Evolutionary conservation across 2,329 filamentous ascomycete species (phyloP).

Genomic region (Bipolaris bicolor): DNA sequence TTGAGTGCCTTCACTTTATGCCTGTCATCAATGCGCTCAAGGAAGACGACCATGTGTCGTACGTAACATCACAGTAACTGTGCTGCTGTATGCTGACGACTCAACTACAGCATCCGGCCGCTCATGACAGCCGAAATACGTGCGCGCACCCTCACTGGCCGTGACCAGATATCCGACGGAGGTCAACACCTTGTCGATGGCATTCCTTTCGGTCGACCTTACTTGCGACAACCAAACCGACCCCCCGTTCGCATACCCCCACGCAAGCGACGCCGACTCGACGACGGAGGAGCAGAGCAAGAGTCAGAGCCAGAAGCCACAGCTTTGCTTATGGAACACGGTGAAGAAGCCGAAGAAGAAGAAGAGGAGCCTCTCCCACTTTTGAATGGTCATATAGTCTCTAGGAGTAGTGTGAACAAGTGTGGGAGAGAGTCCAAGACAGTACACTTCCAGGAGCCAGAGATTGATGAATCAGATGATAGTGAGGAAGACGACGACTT

Average conservation of each 20-base stretch:
- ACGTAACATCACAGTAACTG: constrained; percentile 43
- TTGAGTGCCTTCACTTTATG: constrained; percentile 88
- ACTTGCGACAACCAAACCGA: constrained; percentile 65
- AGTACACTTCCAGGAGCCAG: constrained; percentile 33
- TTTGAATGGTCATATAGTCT: not conserved
- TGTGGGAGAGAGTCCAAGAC: constrained; percentile 16
- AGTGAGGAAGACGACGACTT: constrained; percentile 37
- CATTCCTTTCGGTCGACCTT: constrained; percentile 78
- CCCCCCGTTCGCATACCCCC: constrained; percentile 75
- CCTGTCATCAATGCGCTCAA: constrained; percentile 72
- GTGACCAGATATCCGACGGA: constrained; percentile 78
- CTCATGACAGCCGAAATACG: constrained; percentile 77
- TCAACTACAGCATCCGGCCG: constrained; percentile 70
- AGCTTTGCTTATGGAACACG: constrained; percentile 20
- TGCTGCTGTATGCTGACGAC: constrained; percentile 6
- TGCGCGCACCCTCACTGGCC: constrained; percentile 73
- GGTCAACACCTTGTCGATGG: constrained; percentile 86
- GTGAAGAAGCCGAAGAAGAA: constrained; percentile 3
- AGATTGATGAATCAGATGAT: constrained; percentile 17
- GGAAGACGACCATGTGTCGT: constrained; percentile 85
- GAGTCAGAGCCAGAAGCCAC: constrained; percentile 17
- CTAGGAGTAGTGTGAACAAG: not conserved
- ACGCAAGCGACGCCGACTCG: constrained; percentile 65
- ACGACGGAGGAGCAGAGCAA: constrained; percentile 36
- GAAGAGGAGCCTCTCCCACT: not conserved